phyloP scores from a whole-genome alignment of 2,329 filamentous ascomycete species.

The Iodosphaeria phyllophila region DNA sequence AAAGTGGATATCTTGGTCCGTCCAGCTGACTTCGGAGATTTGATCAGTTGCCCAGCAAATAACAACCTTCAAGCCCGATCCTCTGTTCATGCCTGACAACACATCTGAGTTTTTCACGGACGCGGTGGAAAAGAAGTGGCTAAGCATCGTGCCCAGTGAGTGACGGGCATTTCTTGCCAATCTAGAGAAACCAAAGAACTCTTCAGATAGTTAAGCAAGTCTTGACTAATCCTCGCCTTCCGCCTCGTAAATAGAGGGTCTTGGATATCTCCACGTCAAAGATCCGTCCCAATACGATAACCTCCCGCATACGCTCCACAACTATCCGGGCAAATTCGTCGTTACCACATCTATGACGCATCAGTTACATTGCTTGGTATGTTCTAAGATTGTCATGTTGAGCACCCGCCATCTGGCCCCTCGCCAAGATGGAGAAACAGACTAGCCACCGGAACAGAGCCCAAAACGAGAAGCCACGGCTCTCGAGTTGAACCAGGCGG shows the following conservation, averaged over 20 bases:
- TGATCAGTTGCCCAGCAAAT: slow-evolving; percentile 20
- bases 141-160: slow-evolving; percentile 19
- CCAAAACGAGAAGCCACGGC: no score
- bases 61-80: slow-evolving; percentile 17
- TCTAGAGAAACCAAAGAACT: no score
- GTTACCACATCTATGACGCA: slow-evolving; percentile 24
- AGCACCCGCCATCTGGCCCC: not conserved
- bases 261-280: slow-evolving; percentile 20
- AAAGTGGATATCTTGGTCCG: not conserved
- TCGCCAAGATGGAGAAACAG: not conserved
- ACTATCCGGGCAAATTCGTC: slow-evolving; percentile 15
- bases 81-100: slow-evolving; percentile 18
- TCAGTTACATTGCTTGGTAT: slow-evolving; percentile 23
- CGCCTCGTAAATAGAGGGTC: slow-evolving; percentile 10
- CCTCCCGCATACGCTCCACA: slow-evolving; percentile 16
- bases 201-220: no score
- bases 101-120: slow-evolving; percentile 19
- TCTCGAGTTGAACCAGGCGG: no score
- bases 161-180: not conserved
- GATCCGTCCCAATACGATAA: slow-evolving; percentile 15
- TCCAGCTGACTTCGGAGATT: no score
- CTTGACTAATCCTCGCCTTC: no score
- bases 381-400: no score
- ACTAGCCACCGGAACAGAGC: no score
- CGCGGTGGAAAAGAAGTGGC: slow-evolving; percentile 15